A percentile compares a stretch with the other conserved stretches of the same genome.
Conservation (phyloP, 352 stramenopile species). For the Pythium vanterpoolii region DNA sequence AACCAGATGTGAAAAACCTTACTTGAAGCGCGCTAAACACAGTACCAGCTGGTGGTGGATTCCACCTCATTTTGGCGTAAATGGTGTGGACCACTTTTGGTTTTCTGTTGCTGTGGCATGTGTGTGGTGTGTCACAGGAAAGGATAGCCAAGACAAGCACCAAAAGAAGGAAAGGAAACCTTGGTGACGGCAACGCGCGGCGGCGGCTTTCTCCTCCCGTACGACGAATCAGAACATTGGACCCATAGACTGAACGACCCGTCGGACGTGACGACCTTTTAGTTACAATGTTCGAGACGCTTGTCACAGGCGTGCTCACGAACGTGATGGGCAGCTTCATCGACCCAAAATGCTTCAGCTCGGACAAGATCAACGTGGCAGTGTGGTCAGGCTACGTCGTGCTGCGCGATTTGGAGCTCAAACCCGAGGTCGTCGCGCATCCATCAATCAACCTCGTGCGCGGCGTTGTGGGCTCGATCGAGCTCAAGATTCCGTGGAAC, state of each 20-base stretch:
- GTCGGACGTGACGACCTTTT: neutral
- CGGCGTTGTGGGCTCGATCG: constrained; percentile 78
- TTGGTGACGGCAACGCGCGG: neutral
- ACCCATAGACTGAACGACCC: neutral
- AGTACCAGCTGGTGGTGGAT: neutral
- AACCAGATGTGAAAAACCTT: constrained; percentile 21
- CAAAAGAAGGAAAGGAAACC: neutral
- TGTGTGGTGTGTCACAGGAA: constrained; percentile 4
- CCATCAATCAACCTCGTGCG: constrained; percentile 69
- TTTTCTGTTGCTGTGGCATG: neutral
- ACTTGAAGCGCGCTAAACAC: constrained; percentile 7
- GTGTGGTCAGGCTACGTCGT: constrained; percentile 88
- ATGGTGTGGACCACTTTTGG: constrained; percentile 18
- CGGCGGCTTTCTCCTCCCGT: neutral
- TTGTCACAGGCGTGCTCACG: constrained; percentile 82
- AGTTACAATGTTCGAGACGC: constrained; percentile 79
- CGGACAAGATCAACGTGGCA: constrained; percentile 85
- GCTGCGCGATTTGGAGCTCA: constrained; percentile 77
- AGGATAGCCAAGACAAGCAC: neutral
- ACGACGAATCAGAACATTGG: neutral
- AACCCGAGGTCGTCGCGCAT: constrained; percentile 65
- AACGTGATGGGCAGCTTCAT: constrained; percentile 86
- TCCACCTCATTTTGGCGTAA: constrained; percentile 22
- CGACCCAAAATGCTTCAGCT: constrained; percentile 84
- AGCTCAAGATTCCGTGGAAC: constrained; percentile 91